phyloP scores from a whole-genome alignment of 139 green algal species.

The Ettlia oleoabundans region DNA sequence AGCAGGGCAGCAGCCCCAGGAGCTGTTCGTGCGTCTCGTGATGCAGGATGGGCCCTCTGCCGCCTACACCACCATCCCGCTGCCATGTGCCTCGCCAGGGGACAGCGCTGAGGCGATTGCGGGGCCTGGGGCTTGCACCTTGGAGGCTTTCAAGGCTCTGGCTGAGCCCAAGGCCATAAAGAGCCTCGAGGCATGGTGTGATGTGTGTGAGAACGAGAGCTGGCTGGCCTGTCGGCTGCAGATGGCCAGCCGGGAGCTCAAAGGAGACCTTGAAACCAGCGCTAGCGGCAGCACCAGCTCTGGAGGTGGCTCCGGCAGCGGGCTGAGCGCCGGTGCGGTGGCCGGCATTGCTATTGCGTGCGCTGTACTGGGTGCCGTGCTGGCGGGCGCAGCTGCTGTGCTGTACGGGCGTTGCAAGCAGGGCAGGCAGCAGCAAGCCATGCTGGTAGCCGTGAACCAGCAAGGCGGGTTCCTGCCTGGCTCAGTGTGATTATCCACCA shows the following conservation, averaged over 20 bases:
- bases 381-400: background rate
- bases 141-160: slow-evolving; percentile 29
- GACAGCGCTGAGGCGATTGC: slow-evolving; percentile 44
- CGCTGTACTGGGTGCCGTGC: background rate
- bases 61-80: slow-evolving; percentile 27
- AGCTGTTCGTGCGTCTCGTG: slow-evolving; percentile 48
- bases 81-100: slow-evolving; percentile 35
- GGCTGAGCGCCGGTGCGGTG: slow-evolving; percentile 15
- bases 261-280: background rate
- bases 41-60: slow-evolving; percentile 48
- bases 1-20: background rate
- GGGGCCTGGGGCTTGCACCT: slow-evolving; percentile 39
- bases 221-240: slow-evolving; percentile 26
- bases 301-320: background rate
- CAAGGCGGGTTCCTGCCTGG: background rate
- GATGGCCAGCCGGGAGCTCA: background rate
- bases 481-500: background rate
- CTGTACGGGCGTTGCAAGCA: background rate
- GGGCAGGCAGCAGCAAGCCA: background rate
- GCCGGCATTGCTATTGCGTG: slow-evolving; percentile 18
- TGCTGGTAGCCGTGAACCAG: background rate
- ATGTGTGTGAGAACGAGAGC: slow-evolving; percentile 29
- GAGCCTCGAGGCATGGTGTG: slow-evolving; percentile 34
- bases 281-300: background rate
- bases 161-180: slow-evolving; percentile 18